A percentile compares a stretch with the other conserved stretches of the same genome.
Conservation (phyloP, 1,284 basidiomycete species). For the Cryptococcus depauperatus region DNA sequence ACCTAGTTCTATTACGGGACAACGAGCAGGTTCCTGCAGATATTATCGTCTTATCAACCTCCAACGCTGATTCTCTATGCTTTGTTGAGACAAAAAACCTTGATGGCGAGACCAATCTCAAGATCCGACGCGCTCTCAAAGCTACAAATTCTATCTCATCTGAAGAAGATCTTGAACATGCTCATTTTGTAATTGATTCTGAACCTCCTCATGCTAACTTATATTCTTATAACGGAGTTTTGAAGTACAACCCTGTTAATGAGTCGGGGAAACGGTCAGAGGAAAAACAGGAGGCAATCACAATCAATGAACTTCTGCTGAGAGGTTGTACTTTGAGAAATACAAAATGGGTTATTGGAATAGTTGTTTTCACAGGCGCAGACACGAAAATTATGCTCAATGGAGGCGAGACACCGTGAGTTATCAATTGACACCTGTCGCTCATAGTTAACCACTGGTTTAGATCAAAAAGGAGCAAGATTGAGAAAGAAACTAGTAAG, state of each 20-base stretch:
- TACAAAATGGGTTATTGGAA: slow-evolving; percentile 85
- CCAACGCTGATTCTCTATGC: slow-evolving; percentile 70
- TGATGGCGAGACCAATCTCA: slow-evolving; percentile 95
- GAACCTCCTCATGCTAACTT: slow-evolving; percentile 91
- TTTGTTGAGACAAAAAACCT: slow-evolving; percentile 92
- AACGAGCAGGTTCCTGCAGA: slow-evolving; percentile 96
- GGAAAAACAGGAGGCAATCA: slow-evolving; percentile 49
- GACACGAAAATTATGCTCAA: slow-evolving; percentile 99
- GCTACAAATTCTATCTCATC: slow-evolving; percentile 68
- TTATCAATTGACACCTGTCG: too few species aligned
- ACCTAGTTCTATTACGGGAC: slow-evolving; percentile 79
- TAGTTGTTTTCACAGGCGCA: slow-evolving; percentile 88
- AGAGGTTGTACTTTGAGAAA: slow-evolving; percentile 90
- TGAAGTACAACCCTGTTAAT: slow-evolving; percentile 54
- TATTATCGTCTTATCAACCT: slow-evolving; percentile 70
- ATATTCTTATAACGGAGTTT: slow-evolving; percentile 79
- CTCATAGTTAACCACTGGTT: too few species aligned
- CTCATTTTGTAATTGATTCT: slow-evolving; percentile 78
- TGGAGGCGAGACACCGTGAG: slow-evolving; percentile 69
- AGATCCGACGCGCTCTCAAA: slow-evolving; percentile 68
- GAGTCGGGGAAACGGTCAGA: slow-evolving; percentile 17
- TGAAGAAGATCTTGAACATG: slow-evolving; percentile 85
- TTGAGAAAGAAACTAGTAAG: slow-evolving; percentile 85
- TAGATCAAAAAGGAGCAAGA: slow-evolving; percentile 80
- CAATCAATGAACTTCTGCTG: slow-evolving; percentile 87